Evolutionary conservation across 2,329 filamentous ascomycete genomes (phyloP), one percentile per base, ranked within the genome.

Genomic region (Aspergillus vadensis): DNA sequence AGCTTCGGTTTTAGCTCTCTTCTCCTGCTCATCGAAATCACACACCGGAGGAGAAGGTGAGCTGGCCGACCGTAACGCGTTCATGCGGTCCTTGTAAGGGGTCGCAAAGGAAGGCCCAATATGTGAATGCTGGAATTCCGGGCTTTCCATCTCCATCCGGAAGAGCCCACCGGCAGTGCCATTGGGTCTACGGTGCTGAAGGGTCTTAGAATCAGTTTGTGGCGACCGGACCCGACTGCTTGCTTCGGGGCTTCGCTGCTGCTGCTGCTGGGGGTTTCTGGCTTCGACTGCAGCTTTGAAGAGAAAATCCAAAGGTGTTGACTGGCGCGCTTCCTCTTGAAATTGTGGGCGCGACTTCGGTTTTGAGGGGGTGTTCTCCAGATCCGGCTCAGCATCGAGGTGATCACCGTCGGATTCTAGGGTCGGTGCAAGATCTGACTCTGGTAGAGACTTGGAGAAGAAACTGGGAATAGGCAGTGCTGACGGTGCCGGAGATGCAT

Each of bases 381-480:
- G 38, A 41, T 71, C 72, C 8, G 66, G 63, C 7, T 77, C 67
- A 67, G 58, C 63, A 48, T 77, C 75, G n/a, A 69, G 73, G 60
- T 73, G 73, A 49, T 77, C 74, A 56, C 70, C 73, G 52, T 81
- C 77, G 21, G 79, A 77, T 30, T 76, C 77, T 5, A 73, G 52
- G 5, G 68, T 63, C 4, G 73, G 64, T 17, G 71, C 64, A 36
- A 70, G 63, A 74, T 81, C 63, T 3, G 88, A 88, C 59, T 90
- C 88, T 3, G 88, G 88, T 12, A 91, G 83, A 0, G 91, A 88
- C 70, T 90, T 93, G 27, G 90, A 89, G 63, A 90, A 86, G 75
- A 97, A 97, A 71, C 90, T 96, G 10, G 95, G 95, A 60, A 97
- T 90, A 0, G 95, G 95, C 32, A 99, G 82, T 23, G 92, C 88